phyloP scores from a whole-genome alignment of 257 asterid species.

The Solanum megistacrolobum region DNA sequence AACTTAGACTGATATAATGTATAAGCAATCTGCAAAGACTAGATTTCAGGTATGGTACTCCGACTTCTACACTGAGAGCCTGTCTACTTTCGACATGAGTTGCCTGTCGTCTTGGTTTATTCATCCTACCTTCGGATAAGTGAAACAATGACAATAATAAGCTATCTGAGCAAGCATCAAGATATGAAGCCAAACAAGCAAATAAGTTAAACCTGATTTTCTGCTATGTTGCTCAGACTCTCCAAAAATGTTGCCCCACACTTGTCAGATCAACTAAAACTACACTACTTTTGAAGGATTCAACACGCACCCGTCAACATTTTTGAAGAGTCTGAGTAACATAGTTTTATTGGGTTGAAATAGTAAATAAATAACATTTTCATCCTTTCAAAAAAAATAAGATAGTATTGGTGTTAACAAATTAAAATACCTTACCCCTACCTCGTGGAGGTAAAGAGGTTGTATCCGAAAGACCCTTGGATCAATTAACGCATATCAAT shows the following conservation, averaged over 20 bases:
- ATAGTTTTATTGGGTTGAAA: background rate
- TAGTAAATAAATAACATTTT: background rate
- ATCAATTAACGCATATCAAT: background rate
- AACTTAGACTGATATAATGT: background rate
- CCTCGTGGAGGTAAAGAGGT: background rate
- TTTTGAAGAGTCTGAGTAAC: background rate
- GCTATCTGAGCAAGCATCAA: background rate
- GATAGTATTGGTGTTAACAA: background rate
- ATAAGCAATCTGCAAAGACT: background rate
- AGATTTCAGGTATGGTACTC: background rate
- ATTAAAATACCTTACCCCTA: background rate
- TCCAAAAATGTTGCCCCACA: background rate
- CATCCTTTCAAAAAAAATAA: background rate
- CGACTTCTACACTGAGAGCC: background rate
- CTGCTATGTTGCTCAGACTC: background rate
- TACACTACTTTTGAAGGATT: background rate
- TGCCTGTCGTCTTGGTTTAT: background rate
- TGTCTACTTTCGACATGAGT: background rate
- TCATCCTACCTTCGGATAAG: background rate
- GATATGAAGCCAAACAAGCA: background rate
- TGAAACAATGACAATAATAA: background rate
- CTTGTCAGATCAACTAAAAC: background rate
- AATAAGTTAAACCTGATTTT: background rate
- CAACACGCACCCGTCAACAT: background rate
- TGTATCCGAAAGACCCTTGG: background rate